phyloP scores from a whole-genome alignment of 768 basidiomycete species.

The Podaxis mareebaensis region DNA sequence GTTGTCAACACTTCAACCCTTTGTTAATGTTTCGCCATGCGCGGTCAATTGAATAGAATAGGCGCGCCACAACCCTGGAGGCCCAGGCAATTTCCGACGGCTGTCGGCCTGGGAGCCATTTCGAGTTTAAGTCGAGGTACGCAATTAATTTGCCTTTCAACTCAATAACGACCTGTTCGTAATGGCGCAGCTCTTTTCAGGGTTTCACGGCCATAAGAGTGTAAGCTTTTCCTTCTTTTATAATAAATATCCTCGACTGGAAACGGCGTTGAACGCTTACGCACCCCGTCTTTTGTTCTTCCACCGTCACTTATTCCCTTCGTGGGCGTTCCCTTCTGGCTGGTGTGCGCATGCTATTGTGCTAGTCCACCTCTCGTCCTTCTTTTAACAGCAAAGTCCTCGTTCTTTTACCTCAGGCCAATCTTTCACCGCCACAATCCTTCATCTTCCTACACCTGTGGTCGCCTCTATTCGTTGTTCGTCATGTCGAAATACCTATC shows the following conservation, averaged over 20 bases:
- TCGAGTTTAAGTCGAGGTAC: constrained; percentile 6
- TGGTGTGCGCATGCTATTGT: background rate
- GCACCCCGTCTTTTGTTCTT: constrained; percentile 2
- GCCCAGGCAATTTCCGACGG: background rate
- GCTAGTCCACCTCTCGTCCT: background rate
- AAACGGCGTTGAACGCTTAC: constrained; percentile 9
- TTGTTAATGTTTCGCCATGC: background rate
- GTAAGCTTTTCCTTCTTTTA: background rate
- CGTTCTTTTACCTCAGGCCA: background rate
- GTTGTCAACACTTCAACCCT: background rate
- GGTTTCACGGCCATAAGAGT: background rate
- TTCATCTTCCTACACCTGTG: background rate
- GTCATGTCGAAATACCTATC: constrained; percentile 13
- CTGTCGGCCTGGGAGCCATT: background rate
- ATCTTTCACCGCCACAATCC: background rate
- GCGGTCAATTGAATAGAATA: background rate
- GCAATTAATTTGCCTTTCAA: background rate
- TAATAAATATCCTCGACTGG: background rate
- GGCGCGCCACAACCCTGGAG: background rate
- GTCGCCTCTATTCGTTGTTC: background rate
- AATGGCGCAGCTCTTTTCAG: background rate
- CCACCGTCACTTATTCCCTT: background rate
- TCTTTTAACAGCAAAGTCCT: background rate
- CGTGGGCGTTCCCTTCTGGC: background rate
- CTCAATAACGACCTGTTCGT: background rate